Evolutionary conservation across 2,329 filamentous ascomycete species (phyloP).

Genomic region (Endothia cerciana): DNA sequence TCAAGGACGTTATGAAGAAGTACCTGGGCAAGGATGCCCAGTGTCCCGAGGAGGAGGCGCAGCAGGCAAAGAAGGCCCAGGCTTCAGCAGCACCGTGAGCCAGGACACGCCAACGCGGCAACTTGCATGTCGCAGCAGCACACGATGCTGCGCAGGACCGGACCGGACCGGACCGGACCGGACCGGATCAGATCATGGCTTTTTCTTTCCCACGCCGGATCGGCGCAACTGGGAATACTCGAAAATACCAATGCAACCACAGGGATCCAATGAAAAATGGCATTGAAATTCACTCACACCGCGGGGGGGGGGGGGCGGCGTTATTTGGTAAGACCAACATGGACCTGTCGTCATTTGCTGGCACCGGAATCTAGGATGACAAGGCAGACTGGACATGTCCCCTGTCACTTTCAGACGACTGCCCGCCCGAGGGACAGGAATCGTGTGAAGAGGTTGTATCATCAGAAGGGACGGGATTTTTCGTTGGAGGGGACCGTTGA

Average conservation of each 20-base stretch:
- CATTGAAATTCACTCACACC: neutral
- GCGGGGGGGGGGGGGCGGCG: slow-evolving; percentile 5
- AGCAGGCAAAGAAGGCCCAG: neutral
- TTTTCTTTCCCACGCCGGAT: slow-evolving; percentile 15
- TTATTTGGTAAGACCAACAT: slow-evolving; percentile 13
- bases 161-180: neutral
- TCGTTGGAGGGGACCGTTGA: neutral
- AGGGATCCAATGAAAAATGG: slow-evolving; percentile 1
- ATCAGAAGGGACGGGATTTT: neutral
- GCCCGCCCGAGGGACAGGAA: neutral
- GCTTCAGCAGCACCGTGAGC: neutral
- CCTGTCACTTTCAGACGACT: neutral
- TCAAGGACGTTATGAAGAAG: slow-evolving; percentile 75
- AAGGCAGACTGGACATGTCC: neutral
- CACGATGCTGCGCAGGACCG: slow-evolving; percentile 11
- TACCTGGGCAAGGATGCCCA: slow-evolving; percentile 52
- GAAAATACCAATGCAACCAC: slow-evolving; percentile 22
- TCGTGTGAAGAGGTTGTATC: neutral
- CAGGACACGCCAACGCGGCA: neutral
- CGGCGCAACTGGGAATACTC: slow-evolving; percentile 25
- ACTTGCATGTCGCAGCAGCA: slow-evolving; percentile 12
- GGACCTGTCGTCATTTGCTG: neutral
- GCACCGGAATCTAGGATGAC: neutral
- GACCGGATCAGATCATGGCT: slow-evolving; percentile 10
- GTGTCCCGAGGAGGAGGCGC: slow-evolving; percentile 20